Evolutionary conservation across 2,329 filamentous ascomycete species (phyloP), one percentile per base, ranked within the genome.

Genomic region (Fusarium subglutinans): DNA sequence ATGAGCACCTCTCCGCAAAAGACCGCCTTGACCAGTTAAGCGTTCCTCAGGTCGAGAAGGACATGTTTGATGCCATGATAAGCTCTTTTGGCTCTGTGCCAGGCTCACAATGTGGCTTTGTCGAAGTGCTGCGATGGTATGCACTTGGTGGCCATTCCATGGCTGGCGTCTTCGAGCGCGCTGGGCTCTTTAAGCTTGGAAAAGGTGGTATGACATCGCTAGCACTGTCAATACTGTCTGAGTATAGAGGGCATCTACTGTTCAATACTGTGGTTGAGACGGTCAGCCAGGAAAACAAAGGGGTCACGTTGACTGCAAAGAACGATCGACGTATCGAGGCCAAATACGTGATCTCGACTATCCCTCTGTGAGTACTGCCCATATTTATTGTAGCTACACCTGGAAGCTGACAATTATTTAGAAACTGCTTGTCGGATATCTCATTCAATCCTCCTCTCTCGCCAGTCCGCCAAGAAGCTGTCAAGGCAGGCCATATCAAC

Each of bases 11-110:
- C 8, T 78, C 61, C 2, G 76, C 79, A 3, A 67, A 75, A 30
- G 78, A 82, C 4, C 77, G 82, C 0, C 62, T 83, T 1, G 78
- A 80, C 22, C 70, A 77, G 44, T 57, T 82, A 9, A 70, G 73
- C 6, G 47, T 79, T 8, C 56, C 78, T 0, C 61, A 69, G 8
- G 45, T 57, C 1, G 67, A 76, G 10, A 76, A 76, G 7, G 74
- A 76, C 5, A 20, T 76, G 1, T 76, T 76, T 10, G 68, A 69
- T 22, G 38, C 51, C 4, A 66, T 76, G 56, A 59, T 72, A 2
- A 76, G 68, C 40, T 63, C 67, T 2, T 74, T 76, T 41, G 74
- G 73, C 8, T 51, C 57, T 1, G 64, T 60, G 2, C 63, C 70
- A 11, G 59, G 63, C 1, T 65, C 41, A 1, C 47, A 57, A 4